Base-by-base conservation (phyloP, 139 green algal species). In the Gonium pectorale region DNA sequence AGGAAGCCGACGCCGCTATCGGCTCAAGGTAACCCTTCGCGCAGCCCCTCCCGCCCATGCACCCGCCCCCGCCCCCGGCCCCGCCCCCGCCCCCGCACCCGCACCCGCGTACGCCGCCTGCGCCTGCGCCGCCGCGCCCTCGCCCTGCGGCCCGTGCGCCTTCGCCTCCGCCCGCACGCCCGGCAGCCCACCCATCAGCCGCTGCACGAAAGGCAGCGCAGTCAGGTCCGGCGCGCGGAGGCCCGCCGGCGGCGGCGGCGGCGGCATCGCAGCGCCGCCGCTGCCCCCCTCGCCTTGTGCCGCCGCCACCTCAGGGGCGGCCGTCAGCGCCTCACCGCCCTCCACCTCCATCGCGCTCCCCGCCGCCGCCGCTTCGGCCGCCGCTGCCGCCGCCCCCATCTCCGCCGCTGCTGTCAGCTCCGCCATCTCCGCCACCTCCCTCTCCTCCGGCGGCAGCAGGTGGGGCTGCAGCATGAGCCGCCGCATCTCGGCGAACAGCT, bases 401-500 rank as follows among this genome's bases (percentile, higher is more conserved):
- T 11, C 31, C 64, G 64, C 35, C 64, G 31, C 64, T 37, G 56
- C 56, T n/a, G 35, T 37, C 64, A 64, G 56, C 19, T 21, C 62
- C 62, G 29, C 35, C 35, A n/a, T 17, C 21, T 64, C 56, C 56
- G 56, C 56, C 56, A 52, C 27, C 52, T 80, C 26, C n/a, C 37
- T 9, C 24, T 37, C 26, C 35, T 27, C 24, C 64, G 35, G 35
- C 43, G 27, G 37, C 43, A 51, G 43, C 41, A n/a, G n/a, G n/a
- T n/a, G n/a, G n/a, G n/a, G n/a, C n/a, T 27, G 43, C 44, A 83
- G 77, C 60, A 83, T 35, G 4, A 83, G 43, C 11, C 4, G 9
- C 43, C 77, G 77, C 77, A 83, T 74, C 60, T 83, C 77, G 5
- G 49, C 62, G 31, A 83, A 83, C 60, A 83, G 62, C 60, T 83